A percentile compares a stretch with the other conserved stretches of the same genome.
phyloP scores from a whole-genome alignment of 768 basidiomycete species.

The Mycena rebaudengoi region DNA sequence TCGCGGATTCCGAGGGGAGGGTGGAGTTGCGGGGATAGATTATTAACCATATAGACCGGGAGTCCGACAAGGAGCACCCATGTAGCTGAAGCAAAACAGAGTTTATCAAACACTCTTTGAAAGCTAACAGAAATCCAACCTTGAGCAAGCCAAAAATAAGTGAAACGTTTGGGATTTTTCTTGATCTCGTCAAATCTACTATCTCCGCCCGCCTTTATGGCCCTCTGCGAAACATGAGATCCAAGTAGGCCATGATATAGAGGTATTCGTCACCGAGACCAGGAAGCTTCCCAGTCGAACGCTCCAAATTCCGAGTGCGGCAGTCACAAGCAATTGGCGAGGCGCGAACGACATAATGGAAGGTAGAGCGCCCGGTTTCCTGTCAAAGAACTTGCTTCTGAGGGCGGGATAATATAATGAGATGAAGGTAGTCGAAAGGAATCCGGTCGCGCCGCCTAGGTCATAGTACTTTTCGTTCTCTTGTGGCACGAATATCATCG shows the following conservation, averaged over 20 bases:
- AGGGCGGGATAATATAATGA: conserved; percentile 72
- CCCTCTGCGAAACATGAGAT: conserved; percentile 33
- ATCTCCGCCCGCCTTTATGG: conserved; percentile 65
- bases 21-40: conserved; percentile 57
- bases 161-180: conserved; percentile 51
- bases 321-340: conserved; percentile 66
- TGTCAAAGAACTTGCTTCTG: conserved; percentile 56
- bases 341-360: conserved; percentile 59
- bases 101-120: conserved; percentile 27
- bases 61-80: conserved; percentile 77
- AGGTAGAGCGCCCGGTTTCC: conserved; percentile 48
- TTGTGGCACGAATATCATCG: conserved; percentile 69
- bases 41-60: conserved; percentile 72
- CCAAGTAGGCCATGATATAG: not conserved
- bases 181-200: conserved; percentile 70
- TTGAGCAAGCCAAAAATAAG: conserved; percentile 69
- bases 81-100: conserved; percentile 43
- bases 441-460: conserved; percentile 70
- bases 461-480: conserved; percentile 75
- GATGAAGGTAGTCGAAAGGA: conserved; percentile 65
- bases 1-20: conserved; percentile 63
- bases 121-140: not conserved
- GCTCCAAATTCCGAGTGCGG: conserved; percentile 68
- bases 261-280: conserved; percentile 43
- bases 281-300: conserved; percentile 70